A percentile compares a stretch with the other conserved stretches of the same genome.
These are phyloP conservation scores for Alternaria dauci DNA, from an alignment of 2,329 filamentous ascomycete genomes.

Conservation along the genomic window DNA sequence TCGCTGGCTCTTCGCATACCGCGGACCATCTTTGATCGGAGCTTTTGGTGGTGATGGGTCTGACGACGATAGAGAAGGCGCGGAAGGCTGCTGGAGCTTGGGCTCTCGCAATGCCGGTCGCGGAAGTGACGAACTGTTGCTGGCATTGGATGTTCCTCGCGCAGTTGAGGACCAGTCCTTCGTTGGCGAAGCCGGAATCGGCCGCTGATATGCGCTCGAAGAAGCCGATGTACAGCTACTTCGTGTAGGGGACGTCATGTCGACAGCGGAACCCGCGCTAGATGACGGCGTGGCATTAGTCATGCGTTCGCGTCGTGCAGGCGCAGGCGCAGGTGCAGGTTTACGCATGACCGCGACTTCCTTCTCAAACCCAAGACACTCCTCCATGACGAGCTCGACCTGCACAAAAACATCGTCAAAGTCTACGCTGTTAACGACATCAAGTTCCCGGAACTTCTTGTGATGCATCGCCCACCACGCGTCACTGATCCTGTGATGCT, in stretches of 20 bases:
- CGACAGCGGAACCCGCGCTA: neutral
- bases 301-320: neutral
- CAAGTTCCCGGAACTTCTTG: neutral
- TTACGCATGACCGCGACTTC: neutral
- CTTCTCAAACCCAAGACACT: neutral
- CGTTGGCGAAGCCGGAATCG: neutral
- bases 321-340: too few relatives aligned
- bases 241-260: too few relatives aligned
- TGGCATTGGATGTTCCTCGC: fast-evolving
- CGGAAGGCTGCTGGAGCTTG: neutral
- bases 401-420: neutral
- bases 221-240: neutral
- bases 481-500: neutral
- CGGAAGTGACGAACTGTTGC: neutral
- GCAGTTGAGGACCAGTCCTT: too few relatives aligned
- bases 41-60: neutral
- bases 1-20: neutral
- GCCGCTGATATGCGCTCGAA: neutral
- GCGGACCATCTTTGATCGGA: neutral
- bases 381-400: neutral
- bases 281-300: neutral
- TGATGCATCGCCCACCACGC: neutral
- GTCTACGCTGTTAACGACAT: neutral
- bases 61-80: neutral
- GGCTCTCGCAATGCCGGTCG: too few relatives aligned